A percentile compares a stretch with the other conserved stretches of the same genome.
Evolutionary conservation across 345 rosid genomes (phyloP).

Genomic region (Tarenaya hassleriana): DNA sequence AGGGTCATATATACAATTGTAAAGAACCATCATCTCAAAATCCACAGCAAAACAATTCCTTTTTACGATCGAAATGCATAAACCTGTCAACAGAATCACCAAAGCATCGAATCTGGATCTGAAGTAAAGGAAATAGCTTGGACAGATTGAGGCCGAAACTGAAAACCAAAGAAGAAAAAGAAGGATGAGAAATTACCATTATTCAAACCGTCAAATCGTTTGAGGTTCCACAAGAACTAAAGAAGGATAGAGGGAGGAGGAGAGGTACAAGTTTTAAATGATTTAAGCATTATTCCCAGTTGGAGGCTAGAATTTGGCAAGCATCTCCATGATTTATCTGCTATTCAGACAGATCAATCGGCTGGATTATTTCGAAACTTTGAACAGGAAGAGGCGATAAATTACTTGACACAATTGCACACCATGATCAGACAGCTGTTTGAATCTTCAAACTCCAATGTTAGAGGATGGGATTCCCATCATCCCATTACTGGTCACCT

Average conservation of each 20-base stretch:
- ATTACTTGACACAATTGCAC: conserved; percentile 39
- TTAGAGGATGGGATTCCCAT: conserved; percentile 25
- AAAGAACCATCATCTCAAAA: too few relatives aligned
- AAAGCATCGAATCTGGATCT: not conserved
- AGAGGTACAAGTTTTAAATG: conserved; percentile 24
- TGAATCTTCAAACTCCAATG: conserved; percentile 26
- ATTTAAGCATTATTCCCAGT: conserved; percentile 32
- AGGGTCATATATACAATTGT: too few relatives aligned
- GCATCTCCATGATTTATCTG: conserved; percentile 26
- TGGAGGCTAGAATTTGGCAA: conserved; percentile 22
- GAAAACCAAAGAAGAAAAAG: not conserved
- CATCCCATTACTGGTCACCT: conserved; percentile 16
- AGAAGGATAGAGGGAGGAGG: conserved; percentile 6
- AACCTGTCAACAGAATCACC: not conserved
- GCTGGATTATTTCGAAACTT: conserved; percentile 41
- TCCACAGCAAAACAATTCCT: not conserved
- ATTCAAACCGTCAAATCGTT: conserved; percentile 1
- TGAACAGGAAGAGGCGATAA: conserved; percentile 29
- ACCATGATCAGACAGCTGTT: conserved; percentile 33
- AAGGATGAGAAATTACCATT: conserved; percentile 3
- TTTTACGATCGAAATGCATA: not conserved
- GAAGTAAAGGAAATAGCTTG: too few relatives aligned
- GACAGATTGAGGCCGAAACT: conserved; percentile 13
- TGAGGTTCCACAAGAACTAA: not conserved
- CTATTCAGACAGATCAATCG: conserved; percentile 29